Conservation (phyloP, 768 basidiomycete genomes). For the Fomitopsis serialis region DNA sequence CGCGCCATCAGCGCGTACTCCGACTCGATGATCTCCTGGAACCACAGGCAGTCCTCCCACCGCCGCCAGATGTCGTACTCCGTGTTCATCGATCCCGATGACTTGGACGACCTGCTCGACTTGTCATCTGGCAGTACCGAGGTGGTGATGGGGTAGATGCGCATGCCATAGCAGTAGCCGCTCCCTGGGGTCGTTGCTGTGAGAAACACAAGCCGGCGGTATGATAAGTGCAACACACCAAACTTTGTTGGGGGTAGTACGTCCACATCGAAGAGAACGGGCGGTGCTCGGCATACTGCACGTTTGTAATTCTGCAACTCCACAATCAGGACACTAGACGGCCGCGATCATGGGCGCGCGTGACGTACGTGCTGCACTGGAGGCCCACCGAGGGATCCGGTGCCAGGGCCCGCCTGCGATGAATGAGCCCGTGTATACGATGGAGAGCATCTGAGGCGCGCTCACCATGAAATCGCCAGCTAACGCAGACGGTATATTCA, state of each 20-base stretch:
- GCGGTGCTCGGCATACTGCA: slow-evolving; percentile 55
- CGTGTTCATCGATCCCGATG: slow-evolving; percentile 20
- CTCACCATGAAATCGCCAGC: slow-evolving; percentile 10
- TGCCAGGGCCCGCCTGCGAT: slow-evolving; percentile 15
- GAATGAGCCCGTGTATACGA: slow-evolving; percentile 9
- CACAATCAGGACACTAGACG: not conserved
- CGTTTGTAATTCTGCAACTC: slow-evolving; percentile 48
- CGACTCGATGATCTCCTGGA: slow-evolving; percentile 63
- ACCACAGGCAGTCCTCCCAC: slow-evolving; percentile 81
- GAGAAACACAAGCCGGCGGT: not conserved
- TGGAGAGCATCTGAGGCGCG: not conserved
- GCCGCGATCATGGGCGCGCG: not conserved
- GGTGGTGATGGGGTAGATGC: slow-evolving; percentile 40
- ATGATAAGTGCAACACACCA: slow-evolving; percentile 11
- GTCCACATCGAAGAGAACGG: slow-evolving; percentile 53
- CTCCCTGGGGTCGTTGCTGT: slow-evolving; percentile 35
- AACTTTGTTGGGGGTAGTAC: slow-evolving; percentile 57
- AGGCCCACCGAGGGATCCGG: slow-evolving; percentile 16
- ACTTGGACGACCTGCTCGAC: slow-evolving; percentile 11
- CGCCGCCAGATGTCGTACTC: slow-evolving; percentile 74
- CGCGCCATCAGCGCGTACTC: slow-evolving; percentile 62
- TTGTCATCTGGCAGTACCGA: slow-evolving; percentile 11
- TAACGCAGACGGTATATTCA: not conserved
- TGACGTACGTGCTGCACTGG: slow-evolving; percentile 15
- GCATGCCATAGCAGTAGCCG: slow-evolving; percentile 57